Base-by-base conservation (phyloP, 352 stramenopile genomes). In the Globisporangium heterothallicum region DNA sequence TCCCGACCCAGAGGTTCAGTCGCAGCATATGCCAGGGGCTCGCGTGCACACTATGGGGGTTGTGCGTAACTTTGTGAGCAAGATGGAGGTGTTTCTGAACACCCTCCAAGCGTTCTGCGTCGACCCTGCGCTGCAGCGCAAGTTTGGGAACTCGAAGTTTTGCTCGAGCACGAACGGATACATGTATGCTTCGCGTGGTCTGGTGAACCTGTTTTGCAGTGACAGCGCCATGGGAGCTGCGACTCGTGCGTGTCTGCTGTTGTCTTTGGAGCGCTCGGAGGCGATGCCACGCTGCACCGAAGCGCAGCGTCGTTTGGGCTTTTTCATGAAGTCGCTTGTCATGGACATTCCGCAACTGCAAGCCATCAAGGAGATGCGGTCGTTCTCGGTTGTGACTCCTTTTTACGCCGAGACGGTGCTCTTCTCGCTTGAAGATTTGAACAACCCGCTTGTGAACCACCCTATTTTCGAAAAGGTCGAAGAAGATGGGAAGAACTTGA, bases 1-100 rank as follows among this genome's bases (percentile, higher is more conserved):
- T 29, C 81, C 84, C 12, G 84, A 94, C 50, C 84, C 84, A 2
- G 80, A 92, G 9, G 66, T 72, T 12, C 70, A 69, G 54, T 91
- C 78, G 4, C 78, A 84, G 58, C 78, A 91, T 47, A 73, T 91
- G 29, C 72, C 68, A 6, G 72, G 74, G 13, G 68, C 72, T 0
- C 69, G 64, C 34, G 75, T 92, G 13, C 83, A 93, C 57, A 83
- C 81, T 19, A 81, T 93, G 54, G 83, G 83, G 48, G 75, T 92
- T 32, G 88, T 89, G 25, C 83, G 83, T 48, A 93, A 92, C 72
- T 93, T 93, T 73, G 83, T 93, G n/a, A 71, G 55, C 36, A 92
- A 93, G 68, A 93, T 89, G 80, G 83, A 93, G 32, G 61, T 61
- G 1, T 84, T 94, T 48, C 47, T 94, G 19, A 85, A 72, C 34